phyloP scores from a whole-genome alignment of 805 yeast species.

The Nakazawaea anatomiae region DNA sequence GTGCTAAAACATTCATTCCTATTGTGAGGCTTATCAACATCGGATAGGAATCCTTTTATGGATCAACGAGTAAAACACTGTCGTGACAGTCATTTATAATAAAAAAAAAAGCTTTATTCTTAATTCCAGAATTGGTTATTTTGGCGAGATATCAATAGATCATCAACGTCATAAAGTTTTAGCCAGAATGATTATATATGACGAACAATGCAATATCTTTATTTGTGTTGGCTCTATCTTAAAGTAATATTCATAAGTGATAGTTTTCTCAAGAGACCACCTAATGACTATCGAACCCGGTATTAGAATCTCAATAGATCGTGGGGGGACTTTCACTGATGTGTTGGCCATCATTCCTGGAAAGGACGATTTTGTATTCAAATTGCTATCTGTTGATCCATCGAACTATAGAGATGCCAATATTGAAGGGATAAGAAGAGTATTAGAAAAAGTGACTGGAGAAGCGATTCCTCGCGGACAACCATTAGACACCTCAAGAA shows the following conservation, averaged over 20 bases:
- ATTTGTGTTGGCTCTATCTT: no score
- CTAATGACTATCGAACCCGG: slow-evolving; percentile 7
- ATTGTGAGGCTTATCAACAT: neutral
- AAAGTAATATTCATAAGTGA: no score
- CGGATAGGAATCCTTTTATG: neutral
- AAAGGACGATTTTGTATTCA: slow-evolving; percentile 34
- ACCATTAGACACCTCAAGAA: slow-evolving; percentile 28
- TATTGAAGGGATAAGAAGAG: slow-evolving; percentile 44
- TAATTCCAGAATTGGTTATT: neutral
- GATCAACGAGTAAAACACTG: neutral
- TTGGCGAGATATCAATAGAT: no score
- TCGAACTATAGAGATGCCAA: slow-evolving; percentile 43
- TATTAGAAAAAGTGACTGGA: slow-evolving; percentile 33
- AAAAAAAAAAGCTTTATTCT: neutral
- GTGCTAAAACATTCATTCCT: no score
- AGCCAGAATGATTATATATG: neutral
- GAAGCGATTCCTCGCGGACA: slow-evolving; percentile 24
- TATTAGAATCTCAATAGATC: slow-evolving; percentile 8
- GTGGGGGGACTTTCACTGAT: slow-evolving; percentile 43
- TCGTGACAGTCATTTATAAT: neutral
- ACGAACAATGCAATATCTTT: no score
- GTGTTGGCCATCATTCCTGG: slow-evolving; percentile 36
- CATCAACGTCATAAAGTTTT: neutral
- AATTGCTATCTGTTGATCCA: slow-evolving; percentile 43
- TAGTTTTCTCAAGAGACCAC: no score